These are phyloP conservation scores for Omphalea diandra DNA, from an alignment of 441 rosid genomes.

Conservation along the genomic window DNA sequence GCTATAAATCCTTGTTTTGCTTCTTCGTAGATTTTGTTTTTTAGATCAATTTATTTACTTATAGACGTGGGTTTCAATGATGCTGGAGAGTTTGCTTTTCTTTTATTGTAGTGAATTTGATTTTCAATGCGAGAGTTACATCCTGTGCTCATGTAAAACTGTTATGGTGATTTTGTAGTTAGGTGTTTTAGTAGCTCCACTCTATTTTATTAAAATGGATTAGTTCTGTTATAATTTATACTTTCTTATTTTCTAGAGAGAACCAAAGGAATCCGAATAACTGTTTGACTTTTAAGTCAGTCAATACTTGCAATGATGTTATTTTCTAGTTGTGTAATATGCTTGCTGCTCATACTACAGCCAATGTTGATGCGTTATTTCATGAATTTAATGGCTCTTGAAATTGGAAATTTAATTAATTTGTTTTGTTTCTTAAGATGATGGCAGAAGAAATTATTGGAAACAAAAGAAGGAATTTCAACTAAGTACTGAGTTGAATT, in stretches of 20 bases:
- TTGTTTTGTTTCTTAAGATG: neutral
- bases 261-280: neutral
- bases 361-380: neutral
- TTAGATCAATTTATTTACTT: constrained; percentile 12
- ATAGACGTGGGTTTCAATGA: constrained; percentile 8
- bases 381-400: neutral
- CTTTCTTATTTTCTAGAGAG: neutral
- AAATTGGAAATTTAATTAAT: neutral
- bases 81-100: neutral
- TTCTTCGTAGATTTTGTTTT: constrained; percentile 8
- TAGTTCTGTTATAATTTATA: neutral
- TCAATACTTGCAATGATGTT: neutral
- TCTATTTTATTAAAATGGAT: neutral
- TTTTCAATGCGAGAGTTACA: neutral
- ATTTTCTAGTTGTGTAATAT: neutral
- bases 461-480: neutral
- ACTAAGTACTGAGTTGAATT: neutral
- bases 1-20: neutral
- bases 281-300: neutral
- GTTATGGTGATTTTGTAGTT: neutral
- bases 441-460: neutral
- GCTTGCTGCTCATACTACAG: neutral
- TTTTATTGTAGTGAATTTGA: neutral
- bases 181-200: neutral
- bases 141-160: no score